Base-by-base conservation (phyloP, 257 asterid genomes). In the Solanum gracilifrons region DNA sequence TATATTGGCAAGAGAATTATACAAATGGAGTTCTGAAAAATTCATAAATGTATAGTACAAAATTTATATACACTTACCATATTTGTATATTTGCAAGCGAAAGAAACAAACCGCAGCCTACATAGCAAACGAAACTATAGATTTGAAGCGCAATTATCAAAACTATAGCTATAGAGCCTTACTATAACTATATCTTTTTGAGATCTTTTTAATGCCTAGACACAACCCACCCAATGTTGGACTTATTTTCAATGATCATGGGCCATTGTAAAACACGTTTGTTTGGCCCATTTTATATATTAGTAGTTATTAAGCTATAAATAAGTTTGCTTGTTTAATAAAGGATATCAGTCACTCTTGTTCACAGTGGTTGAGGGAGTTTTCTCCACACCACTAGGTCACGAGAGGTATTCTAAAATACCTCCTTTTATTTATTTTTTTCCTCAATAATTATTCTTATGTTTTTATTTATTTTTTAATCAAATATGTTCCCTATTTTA, bases 331-430 rank as follows among this genome's bases (percentile, higher is more conserved):
- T 8, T 13, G 84, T 39, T 46, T 4, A 5, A 2, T 2, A 18
- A 3, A 4, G 3, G 0, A 27, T 10, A 41, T 25, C 64, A 18
- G 64, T 27, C 25, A 25, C 84, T 79, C 37, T 79, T 79, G 64
- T 16, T 39, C 37, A 15, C 0, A 43, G 64, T 41, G 64, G 84
- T 79, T 13, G 64, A 7, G 25, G 12, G 37, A 43, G 16, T 13
- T 27, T 3, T 15, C 15, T 43, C 37, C 2, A 25, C 15, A 62
- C 18, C 86, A 2, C 21, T 7, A 23, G 71, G 55, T 79, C 68
- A 21, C 2, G 21, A 62, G 82, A 87, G 89, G 89, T 80, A 80
- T 87, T 87, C 58, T 20, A 80, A 79, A 87, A 31, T 80, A 80
- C 89, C 86, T 87, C 31, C 2, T n/a, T 86, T 76, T 86, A 15